Base-by-base conservation (phyloP, 2,329 filamentous ascomycete genomes). In the Trichoderma polysporum region DNA sequence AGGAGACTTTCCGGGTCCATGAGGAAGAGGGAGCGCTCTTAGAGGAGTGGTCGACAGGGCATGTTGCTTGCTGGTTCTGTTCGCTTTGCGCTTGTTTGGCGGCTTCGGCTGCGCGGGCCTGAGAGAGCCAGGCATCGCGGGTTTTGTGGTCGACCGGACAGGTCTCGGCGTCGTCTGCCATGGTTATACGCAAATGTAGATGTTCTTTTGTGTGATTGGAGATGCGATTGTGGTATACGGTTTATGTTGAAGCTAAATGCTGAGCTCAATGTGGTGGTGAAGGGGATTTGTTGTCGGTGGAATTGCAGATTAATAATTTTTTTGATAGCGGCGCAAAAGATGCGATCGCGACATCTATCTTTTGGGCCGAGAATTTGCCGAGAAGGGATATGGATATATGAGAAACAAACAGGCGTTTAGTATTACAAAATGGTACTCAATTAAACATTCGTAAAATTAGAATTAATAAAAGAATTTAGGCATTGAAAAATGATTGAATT, bases 141-240 rank as follows among this genome's bases (percentile, higher is more conserved):
- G 93, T 91, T 74, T 92, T 91, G 80, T 94, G 91, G 80, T 98
- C 94, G 74, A 98, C 93, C 5, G 95, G 95, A 75, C 95, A 98
- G 67, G 83, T 84, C 70, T 73, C 68, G 54, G 70, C 52, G 63
- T 73, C 71, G 66, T 73, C 74, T 57, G 57, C 69, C 76, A 78
- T 79, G 49, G 35, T 50, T 68, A 27, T 22, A 10, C 27, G 19
- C 8, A n/a, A 35, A 19, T 7, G n/a, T 17, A 13, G 22, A n/a
- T 15, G 25, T 29, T 25, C 35, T 17, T 10, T 6, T 49, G 2
- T 27, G 6, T 19, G 22, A 10, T 10, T 8, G 2, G 6, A 6
- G 3, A 5, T 39, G 47, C 22, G 33, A 6, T 53, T 49, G 56
- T 15, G 25, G 5, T 10, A 45, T 45, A 22, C 22, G n/a, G 10